Conservation (phyloP, 495 filamentous ascomycete species). For the Thermochaetoides thermophila region DNA sequence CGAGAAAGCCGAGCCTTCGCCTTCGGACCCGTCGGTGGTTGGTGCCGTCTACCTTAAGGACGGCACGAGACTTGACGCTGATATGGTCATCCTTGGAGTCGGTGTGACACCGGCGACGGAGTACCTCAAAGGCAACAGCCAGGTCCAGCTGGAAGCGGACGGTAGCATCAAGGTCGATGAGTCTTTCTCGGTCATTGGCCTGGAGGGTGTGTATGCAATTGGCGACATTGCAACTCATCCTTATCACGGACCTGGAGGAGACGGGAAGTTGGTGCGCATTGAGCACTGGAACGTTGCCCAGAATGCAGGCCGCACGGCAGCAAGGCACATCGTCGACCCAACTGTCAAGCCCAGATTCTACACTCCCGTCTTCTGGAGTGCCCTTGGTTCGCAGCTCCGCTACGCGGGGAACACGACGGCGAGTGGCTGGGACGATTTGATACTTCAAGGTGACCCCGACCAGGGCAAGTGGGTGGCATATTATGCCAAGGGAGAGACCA, state of each 20-base stretch:
- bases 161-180: constrained; percentile 68
- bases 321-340: constrained; percentile 53
- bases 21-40: constrained; percentile 47
- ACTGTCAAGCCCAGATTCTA: constrained; percentile 50
- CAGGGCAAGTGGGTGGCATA: constrained; percentile 78
- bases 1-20: constrained; percentile 61
- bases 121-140: constrained; percentile 60
- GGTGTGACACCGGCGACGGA: constrained; percentile 78
- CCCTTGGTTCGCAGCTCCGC: constrained; percentile 71
- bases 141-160: constrained; percentile 57
- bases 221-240: constrained; percentile 95
- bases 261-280: constrained; percentile 53
- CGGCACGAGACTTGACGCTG: constrained; percentile 68
- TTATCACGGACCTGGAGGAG: constrained; percentile 76
- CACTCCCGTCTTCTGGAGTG: constrained; percentile 93
- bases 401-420: constrained; percentile 74
- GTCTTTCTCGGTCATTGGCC: constrained; percentile 53
- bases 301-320: constrained; percentile 70
- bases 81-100: constrained; percentile 80
- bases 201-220: constrained; percentile 78
- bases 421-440: constrained; percentile 69
- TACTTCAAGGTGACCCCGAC: constrained; percentile 61
- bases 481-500: constrained; percentile 71
- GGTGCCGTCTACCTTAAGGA: constrained; percentile 76
- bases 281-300: constrained; percentile 99